phyloP scores from a whole-genome alignment of 768 basidiomycete genomes.

The Lactarius sanguifluus region DNA sequence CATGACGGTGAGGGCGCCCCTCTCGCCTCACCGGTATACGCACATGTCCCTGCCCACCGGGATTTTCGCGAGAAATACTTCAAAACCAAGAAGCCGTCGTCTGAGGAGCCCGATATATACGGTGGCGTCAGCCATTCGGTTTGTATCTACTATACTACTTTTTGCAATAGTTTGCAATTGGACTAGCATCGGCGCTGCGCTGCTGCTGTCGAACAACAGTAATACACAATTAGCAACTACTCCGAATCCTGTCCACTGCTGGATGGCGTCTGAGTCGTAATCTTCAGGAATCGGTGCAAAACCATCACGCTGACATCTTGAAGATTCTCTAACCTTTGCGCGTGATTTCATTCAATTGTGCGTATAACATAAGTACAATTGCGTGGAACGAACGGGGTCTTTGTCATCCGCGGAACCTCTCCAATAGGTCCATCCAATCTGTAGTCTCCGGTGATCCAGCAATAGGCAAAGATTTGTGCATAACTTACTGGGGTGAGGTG shows the following conservation, averaged over 20 bases:
- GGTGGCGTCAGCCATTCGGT: not conserved
- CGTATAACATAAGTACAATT: too few species aligned
- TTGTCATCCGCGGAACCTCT: too few species aligned
- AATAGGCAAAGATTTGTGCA: too few species aligned
- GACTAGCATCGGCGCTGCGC: not conserved
- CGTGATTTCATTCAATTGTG: too few species aligned
- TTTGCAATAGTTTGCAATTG: not conserved
- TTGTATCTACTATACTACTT: not conserved
- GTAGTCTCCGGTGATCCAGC: too few species aligned
- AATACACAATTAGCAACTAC: not conserved
- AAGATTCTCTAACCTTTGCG: too few species aligned
- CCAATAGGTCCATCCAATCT: too few species aligned
- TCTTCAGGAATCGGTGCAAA: too few species aligned
- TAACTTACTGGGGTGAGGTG: too few species aligned
- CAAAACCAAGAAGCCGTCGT: slow-evolving; percentile 55
- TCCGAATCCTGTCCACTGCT: not conserved
- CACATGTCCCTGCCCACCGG: slow-evolving; percentile 76
- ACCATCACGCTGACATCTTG: too few species aligned
- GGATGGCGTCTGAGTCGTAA: too few species aligned
- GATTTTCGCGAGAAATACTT: slow-evolving; percentile 90
- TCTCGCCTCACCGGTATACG: slow-evolving; percentile 34
- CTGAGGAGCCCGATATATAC: not conserved
- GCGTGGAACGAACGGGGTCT: too few species aligned
- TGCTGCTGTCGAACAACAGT: not conserved
- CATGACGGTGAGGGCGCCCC: not conserved